A percentile compares a stretch with the other conserved stretches of the same genome.
phyloP scores from a whole-genome alignment of 2,329 filamentous ascomycete genomes.

The Aspergillus ibericus region DNA sequence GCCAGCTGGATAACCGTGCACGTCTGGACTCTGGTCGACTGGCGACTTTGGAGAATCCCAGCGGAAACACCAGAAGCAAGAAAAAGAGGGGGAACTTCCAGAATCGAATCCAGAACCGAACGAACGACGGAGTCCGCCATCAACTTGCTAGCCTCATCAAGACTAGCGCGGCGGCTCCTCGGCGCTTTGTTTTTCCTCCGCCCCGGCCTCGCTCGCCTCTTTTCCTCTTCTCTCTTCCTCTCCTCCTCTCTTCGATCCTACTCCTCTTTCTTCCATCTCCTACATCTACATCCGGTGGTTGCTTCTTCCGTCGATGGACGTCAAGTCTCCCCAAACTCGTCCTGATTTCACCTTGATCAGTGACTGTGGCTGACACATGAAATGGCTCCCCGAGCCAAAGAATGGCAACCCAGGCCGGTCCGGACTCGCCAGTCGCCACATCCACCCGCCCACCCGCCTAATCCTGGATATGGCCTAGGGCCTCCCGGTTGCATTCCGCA shows the following conservation, averaged over 20 bases:
- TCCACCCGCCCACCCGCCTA: not conserved
- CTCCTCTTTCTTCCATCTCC: no score
- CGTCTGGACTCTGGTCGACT: not conserved
- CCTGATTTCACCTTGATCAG: no score
- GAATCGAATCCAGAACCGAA: not conserved
- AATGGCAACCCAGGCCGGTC: not conserved
- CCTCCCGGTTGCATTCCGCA: not conserved
- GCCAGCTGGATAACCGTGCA: conserved; percentile 15
- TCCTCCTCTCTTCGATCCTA: not conserved
- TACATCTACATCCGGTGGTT: no score
- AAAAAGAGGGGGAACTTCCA: not conserved
- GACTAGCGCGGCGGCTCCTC: not conserved
- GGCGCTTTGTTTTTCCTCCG: not conserved
- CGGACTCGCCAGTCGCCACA: not conserved
- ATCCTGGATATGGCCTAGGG: not conserved
- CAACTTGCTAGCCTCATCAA: not conserved
- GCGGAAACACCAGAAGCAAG: not conserved
- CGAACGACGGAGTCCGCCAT: not conserved
- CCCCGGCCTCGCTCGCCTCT: not conserved
- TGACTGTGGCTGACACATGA: no score
- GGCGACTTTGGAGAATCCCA: not conserved
- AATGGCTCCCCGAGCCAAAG: not conserved
- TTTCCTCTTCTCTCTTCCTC: not conserved
- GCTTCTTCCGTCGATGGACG: no score
- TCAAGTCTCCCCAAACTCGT: no score